These are phyloP conservation scores for Suillus ampliporus DNA, from an alignment of 768 basidiomycete species.

Conservation along the genomic window DNA sequence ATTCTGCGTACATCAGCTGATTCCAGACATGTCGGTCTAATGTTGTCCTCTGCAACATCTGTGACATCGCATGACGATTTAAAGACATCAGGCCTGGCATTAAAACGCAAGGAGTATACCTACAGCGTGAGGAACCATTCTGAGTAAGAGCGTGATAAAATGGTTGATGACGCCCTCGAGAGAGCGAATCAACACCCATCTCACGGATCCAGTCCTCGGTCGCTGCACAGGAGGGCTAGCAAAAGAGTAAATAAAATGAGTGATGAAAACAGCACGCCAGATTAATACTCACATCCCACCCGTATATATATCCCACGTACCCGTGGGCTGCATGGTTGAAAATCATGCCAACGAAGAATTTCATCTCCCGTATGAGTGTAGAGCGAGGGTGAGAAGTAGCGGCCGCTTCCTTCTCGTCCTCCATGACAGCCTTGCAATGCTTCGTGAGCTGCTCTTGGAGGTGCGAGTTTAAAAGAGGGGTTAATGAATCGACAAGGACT, in stretches of 20 bases:
- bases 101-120: constrained; percentile 18
- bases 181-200: constrained; percentile 48
- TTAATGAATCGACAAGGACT: constrained; percentile 45
- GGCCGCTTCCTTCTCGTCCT: constrained; percentile 36
- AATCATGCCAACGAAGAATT: constrained; percentile 56
- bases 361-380: constrained; percentile 28
- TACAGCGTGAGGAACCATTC: constrained; percentile 46
- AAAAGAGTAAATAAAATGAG: constrained; percentile 1
- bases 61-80: constrained; percentile 12
- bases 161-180: constrained; percentile 51
- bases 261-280: background rate
- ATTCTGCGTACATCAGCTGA: constrained; percentile 27
- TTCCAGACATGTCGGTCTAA: constrained; percentile 26
- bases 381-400: constrained; percentile 34
- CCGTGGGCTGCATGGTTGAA: constrained; percentile 46
- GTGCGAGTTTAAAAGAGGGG: constrained; percentile 36
- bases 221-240: constrained; percentile 42
- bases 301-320: constrained; percentile 51
- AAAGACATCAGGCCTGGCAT: background rate
- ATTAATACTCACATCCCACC: constrained; percentile 51
- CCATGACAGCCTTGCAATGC: constrained; percentile 37
- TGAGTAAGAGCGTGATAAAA: constrained; percentile 49
- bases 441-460: constrained; percentile 34
- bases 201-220: constrained; percentile 48
- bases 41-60: constrained; percentile 46